Evolutionary conservation across 768 basidiomycete genomes (phyloP), one percentile per base, ranked within the genome.

Genomic region (Hemileccinum rubropunctum): DNA sequence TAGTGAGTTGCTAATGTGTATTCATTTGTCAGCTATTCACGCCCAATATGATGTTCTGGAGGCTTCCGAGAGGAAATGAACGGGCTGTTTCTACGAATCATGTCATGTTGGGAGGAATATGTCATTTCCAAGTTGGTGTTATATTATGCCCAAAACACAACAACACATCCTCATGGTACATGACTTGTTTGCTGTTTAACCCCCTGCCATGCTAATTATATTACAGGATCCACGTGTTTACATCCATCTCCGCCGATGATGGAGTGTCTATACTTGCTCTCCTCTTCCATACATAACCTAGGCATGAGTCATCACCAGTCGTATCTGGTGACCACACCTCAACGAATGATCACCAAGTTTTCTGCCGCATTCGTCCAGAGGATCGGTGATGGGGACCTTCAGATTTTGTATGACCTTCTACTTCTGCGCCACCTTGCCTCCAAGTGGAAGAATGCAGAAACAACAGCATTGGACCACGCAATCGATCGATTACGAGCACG

Each of bases 211-310:
- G 30, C 52, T 65, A 26, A 60, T 48, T 34, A 26, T 39, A 41
- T 30, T 26, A 43, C 21, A 69, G 68, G 50, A 34, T 40, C 47
- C 35, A 42, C 42, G 49, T 52, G 40, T 39, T 66, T 56, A 48
- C 73, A 75, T 9, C 80, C 82, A 41, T 86, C 86, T 32, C 63
- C 78, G 42, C 63, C 69, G 37, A 72, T 88, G 44, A 70, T 84
- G 49, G 72, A 77, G 37, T 77, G 81, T 15, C 63, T 91, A 45
- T 63, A 83, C 39, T 64, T 72, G 1, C 66, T 91, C 15, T 79
- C 79, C 28, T 71, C 73, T 13, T 74, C 76, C 3, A 66, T 84
- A 44, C 79, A 81, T 56, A 72, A 77, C n/a, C 65, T 89, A 12
- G 82, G 82, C 1, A 63, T 79, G 42, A 68, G 73, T 37, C 67